Conservation (phyloP, 352 stramenopile genomes). For the Elongisporangium undulatum region DNA sequence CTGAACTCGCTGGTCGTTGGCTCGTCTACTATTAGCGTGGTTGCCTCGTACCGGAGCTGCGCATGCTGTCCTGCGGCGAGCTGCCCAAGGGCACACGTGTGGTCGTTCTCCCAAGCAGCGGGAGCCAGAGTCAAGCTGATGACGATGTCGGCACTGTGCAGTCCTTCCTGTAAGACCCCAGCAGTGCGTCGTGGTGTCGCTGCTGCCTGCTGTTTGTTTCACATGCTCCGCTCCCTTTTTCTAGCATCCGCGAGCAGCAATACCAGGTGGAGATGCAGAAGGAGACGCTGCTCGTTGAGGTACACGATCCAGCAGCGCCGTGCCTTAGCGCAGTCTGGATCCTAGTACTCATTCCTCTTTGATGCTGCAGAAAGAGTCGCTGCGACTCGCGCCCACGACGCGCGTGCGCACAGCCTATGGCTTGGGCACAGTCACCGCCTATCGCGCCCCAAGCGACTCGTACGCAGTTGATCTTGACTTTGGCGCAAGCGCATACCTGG, state of each 20-base stretch:
- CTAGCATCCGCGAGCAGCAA: slow-evolving; percentile 14
- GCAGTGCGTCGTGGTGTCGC: not conserved
- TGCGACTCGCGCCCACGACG: slow-evolving; percentile 22
- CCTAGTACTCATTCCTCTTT: not conserved
- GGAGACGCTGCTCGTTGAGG: slow-evolving; percentile 1
- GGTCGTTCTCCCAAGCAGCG: slow-evolving; percentile 5
- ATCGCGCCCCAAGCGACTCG: slow-evolving; percentile 19
- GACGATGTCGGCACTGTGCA: slow-evolving; percentile 13
- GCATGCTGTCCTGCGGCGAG: slow-evolving; percentile 67
- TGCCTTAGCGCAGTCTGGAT: not conserved
- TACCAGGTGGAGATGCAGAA: slow-evolving; percentile 10
- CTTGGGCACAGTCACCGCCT: slow-evolving; percentile 15
- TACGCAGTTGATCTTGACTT: slow-evolving; percentile 33
- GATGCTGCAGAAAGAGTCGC: slow-evolving; percentile 14
- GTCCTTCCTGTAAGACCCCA: slow-evolving; percentile 28
- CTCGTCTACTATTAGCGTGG: slow-evolving; percentile 27
- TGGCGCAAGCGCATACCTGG: slow-evolving; percentile 16
- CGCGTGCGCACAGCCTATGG: slow-evolving; percentile 22
- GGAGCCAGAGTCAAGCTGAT: not conserved
- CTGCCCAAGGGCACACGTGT: slow-evolving; percentile 51
- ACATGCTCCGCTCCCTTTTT: not conserved
- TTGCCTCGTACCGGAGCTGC: slow-evolving; percentile 54
- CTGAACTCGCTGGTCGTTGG: not conserved
- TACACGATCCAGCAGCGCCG: too few relatives aligned
- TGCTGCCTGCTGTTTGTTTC: not conserved